Evolutionary conservation across 23 red algal genomes (phyloP).

Genomic region (Agarophyton chilense): DNA sequence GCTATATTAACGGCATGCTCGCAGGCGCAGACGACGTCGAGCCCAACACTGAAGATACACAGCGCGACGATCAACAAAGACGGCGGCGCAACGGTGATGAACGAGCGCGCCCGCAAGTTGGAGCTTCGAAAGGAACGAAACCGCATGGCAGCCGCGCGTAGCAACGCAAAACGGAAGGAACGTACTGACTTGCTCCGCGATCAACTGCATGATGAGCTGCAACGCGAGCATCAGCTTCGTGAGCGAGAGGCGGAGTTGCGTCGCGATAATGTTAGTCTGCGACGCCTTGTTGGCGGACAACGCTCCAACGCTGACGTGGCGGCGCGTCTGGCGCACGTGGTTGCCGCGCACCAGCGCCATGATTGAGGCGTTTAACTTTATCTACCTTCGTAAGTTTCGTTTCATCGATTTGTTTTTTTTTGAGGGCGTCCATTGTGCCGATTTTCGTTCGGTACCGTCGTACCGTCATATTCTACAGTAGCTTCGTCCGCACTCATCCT

Average conservation of each 20-base stretch:
- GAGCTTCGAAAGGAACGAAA: slow-evolving; percentile 50
- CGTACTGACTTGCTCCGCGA: slow-evolving; percentile 36
- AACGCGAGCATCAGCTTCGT: slow-evolving; percentile 1
- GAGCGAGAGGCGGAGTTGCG: slow-evolving; percentile 30
- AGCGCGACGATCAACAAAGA: no score
- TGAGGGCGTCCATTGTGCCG: no score
- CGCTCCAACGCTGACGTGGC: background rate
- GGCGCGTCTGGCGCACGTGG: slow-evolving; percentile 9
- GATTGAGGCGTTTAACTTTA: no score
- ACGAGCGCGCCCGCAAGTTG: slow-evolving; percentile 41
- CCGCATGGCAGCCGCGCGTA: slow-evolving; percentile 39
- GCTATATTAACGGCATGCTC: background rate
- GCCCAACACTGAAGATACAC: background rate
- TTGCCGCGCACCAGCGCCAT: background rate
- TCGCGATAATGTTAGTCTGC: slow-evolving; percentile 50
- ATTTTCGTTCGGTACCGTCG: no score
- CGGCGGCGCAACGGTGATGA: background rate
- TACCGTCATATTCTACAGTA: no score
- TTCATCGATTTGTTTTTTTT: no score
- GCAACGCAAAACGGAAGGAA: slow-evolving; percentile 55
- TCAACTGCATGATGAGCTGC: background rate
- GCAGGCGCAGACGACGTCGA: background rate
- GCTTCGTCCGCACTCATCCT: no score
- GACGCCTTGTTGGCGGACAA: background rate
- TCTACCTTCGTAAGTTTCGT: no score